Evolutionary conservation across 2,329 filamentous ascomycete genomes (phyloP), one percentile per base, ranked within the genome.

Genomic region (Scedosporium apiospermum): DNA sequence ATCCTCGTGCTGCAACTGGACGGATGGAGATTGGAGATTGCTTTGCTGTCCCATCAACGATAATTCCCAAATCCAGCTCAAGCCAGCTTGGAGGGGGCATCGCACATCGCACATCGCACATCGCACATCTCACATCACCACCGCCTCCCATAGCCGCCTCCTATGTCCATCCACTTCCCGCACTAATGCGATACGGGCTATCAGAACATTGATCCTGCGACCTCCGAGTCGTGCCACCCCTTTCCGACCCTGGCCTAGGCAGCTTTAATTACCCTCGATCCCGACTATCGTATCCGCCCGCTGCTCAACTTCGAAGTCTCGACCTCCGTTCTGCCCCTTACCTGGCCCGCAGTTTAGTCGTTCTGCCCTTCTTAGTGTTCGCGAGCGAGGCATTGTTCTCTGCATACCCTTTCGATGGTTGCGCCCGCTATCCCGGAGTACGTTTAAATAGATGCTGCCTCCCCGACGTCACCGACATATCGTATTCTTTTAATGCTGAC

Each of bases 341-440:
- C 23, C 51, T 6, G 5, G 12, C 23, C 23, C 7, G 12, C 18
- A 55, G 3, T 55, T 9, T 23, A 9, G 21, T 55, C 21, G 5
- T 9, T 14, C 6, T 26, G 16, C 46, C 3, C 49, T 46, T 53
- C 21, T 5, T 49, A 10, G 23, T 46, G 12, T 41, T 44, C 27
- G 46, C 27, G 27, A 14, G 7, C 46, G 64, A 64, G 55, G 51
- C 58, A 38, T 53, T 57, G 58, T 57, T 60, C 34, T 26, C 63
- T 18, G 60, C 61, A 61, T 46, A 64, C 66, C 64, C 66, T 68
- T 78, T 77, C 77, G 71, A 90, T 90, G 87, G 83, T 89, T 74
- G 83, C 85, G 77, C 88, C 88, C 74, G 87, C 88, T 72, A 86
- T 91, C 67, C 88, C 88, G 68, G 88, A 91, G 88, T 91, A 80